Base-by-base conservation (phyloP, 2,329 filamentous ascomycete species). In the Cladophialophora yegresii region DNA sequence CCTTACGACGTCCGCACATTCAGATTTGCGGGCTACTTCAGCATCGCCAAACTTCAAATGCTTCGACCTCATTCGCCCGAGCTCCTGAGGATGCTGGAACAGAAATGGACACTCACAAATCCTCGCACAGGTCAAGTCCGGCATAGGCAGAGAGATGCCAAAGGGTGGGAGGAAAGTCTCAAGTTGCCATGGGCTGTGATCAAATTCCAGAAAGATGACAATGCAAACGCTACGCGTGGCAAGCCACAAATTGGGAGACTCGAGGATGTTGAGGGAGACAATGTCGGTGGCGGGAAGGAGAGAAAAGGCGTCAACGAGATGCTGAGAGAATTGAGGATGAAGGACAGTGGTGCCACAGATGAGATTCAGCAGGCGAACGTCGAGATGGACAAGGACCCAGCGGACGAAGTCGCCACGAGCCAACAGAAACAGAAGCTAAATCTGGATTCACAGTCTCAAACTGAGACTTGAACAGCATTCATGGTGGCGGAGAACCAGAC, bases 41-140 rank as follows among this genome's bases (percentile, higher is more conserved):
- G 36, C 26, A 61, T 70, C 43, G 51, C 56, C 1, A 30, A 54
- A 7, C 22, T 66, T 2, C 32, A 61, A 28, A 60, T 67, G n/a
- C 65, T 70, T 3, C 36, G 64, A 32, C 68, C 68, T n/a, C 26
- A 63, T 32, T 62, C 66, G 4, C 26, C 55, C 6, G 64, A 63
- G 9, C 65, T 70, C 1, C 53, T 60, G 9, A 62, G 63, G 16
- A 70, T 70, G 68, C 54, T 69, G 9, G 62, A 69, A 22, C 67
- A 66, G 58, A 70, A 70, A 54, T 70, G 56, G 56, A 54, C 62
- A 1, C 5, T 40, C 6, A 61, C 54, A 30, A 54, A 59, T 16
- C 57, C 20, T 16, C 49, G 56, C n/a, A 62, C 58, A 26, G 62
- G 59, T 16, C 30, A 32, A 4, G 43, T 51, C 23, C 59, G 32